Evolutionary conservation across 2,329 filamentous ascomycete genomes (phyloP), one percentile per base, ranked within the genome.

Genomic region (Hymenoscyphus fructigenus): DNA sequence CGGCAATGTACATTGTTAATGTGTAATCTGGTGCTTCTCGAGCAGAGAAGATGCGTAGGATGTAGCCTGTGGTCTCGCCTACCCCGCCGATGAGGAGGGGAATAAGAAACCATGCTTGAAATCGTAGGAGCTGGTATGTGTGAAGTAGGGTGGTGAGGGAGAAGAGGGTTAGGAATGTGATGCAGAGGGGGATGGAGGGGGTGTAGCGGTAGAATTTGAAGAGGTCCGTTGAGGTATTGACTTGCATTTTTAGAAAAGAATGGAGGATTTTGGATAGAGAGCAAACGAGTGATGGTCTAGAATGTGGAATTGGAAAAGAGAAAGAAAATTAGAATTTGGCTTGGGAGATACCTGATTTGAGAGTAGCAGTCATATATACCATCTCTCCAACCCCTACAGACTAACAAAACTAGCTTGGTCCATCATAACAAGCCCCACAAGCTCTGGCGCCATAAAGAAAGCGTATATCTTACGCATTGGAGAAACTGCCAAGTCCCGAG

Each of bases 141-240:
- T 36, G 34, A 10, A 36, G 34, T 36, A 10, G 12, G 34, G 34
- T 36, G 6, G 34, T 36, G 10, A 36, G 12, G 1, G 34, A 36
- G 65, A 83, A 79, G n/a, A 81, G 53, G 10, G 76, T 65, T 17
- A 77, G 69, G 59, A 80, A 79, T 29, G 79, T 67, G 17, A 78
- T 73, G 2, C 81, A 82, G 3, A 78, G 77, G 0, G 74, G 73
- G 17, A 79, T 69, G 3, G 79, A 81, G 1, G 82, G 82, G 38
- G 79, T 73, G 67, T 84, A 84, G 57, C 79, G 79, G 72, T 84
- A 85, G 59, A 32, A 55, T 34, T 53, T 53, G 44, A 55, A 61
- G 44, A 61, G 23, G 44, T 20, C 38, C 20, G 41, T 34, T 15
- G 29, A 17, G 26, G 41, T 62, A 4, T 17, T 29, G 47, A 7